Conservation (phyloP, 139 green algal genomes). For the Tetradesmus obliquus region DNA sequence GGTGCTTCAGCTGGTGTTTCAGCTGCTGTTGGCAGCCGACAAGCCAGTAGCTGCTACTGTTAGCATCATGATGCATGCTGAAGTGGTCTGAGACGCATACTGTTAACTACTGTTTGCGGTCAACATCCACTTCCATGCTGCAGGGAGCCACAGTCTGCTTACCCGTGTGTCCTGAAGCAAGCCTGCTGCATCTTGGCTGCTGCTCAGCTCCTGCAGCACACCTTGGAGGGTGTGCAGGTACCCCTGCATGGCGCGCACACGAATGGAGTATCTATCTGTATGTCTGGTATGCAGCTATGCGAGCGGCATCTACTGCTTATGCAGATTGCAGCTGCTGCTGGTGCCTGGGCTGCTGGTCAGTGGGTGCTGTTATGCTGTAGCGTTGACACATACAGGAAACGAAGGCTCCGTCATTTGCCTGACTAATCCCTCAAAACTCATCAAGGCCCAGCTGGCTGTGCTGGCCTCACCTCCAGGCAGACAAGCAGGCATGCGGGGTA, state of each 20-base stretch:
- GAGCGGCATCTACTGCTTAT: not conserved
- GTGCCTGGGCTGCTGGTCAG: not conserved
- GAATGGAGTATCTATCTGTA: too few relatives aligned
- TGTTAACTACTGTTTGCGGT: too few relatives aligned
- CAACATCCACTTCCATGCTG: not conserved
- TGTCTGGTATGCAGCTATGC: not conserved
- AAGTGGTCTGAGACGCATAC: too few relatives aligned
- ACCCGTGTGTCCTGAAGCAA: conserved; percentile 4
- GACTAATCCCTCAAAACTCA: not conserved
- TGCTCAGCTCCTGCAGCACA: not conserved
- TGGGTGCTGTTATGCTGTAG: too few relatives aligned
- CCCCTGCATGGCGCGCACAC: conserved; percentile 12
- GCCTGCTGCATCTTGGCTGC: not conserved
- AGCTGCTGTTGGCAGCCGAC: not conserved
- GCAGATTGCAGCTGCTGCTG: not conserved
- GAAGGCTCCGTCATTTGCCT: not conserved
- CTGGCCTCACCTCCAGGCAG: not conserved
- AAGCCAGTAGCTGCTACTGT: not conserved
- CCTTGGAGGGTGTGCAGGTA: not conserved
- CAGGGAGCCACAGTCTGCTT: not conserved
- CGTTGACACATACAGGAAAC: too few relatives aligned
- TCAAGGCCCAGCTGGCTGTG: not conserved
- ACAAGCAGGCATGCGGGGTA: conserved; percentile 3
- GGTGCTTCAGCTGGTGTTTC: not conserved
- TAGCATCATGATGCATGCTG: not conserved